Conservation (phyloP, 2,329 filamentous ascomycete genomes). For the Volutella citrinella region DNA sequence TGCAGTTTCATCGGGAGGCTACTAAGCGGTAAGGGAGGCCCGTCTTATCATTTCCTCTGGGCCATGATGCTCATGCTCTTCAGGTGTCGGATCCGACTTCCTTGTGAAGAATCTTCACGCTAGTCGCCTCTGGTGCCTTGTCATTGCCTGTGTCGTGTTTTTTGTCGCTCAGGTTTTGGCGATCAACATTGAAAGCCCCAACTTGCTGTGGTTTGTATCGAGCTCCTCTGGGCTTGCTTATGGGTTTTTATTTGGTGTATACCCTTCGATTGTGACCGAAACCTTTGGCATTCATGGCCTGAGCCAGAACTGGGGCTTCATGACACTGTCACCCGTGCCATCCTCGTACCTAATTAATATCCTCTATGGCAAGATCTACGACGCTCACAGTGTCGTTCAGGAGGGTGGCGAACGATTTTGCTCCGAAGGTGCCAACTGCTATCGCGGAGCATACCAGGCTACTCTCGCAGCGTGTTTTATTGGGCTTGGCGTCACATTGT, state of each 20-base stretch:
- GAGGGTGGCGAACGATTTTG: conserved; percentile 71
- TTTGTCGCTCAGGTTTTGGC: conserved; percentile 75
- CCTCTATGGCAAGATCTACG: conserved; percentile 81
- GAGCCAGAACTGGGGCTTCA: conserved; percentile 93
- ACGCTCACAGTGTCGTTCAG: conserved; percentile 69
- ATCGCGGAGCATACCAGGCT: conserved; percentile 74
- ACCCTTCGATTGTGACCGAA: conserved; percentile 84
- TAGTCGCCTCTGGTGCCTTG: conserved; percentile 88
- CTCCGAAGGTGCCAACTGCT: conserved; percentile 75
- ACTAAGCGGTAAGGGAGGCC: conserved; percentile 57
- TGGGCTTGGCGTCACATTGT: conserved; percentile 68
- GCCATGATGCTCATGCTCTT: conserved; percentile 14
- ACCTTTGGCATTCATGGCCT: conserved; percentile 87
- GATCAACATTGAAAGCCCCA: conserved; percentile 71
- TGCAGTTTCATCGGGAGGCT: conserved; percentile 83
- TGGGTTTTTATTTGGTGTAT: conserved; percentile 91
- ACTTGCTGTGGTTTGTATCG: conserved; percentile 74
- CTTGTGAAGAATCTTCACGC: conserved; percentile 77
- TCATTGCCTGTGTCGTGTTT: conserved; percentile 75
- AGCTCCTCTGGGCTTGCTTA: conserved; percentile 84
- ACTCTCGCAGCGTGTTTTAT: conserved; percentile 70
- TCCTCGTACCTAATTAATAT: conserved; percentile 92
- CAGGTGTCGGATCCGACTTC: conserved; percentile 85
- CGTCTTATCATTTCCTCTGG: conserved; percentile 3
- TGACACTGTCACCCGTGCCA: conserved; percentile 85